These are phyloP conservation scores for Hypoxylon intermedium DNA, from an alignment of 495 filamentous ascomycete genomes.

Conservation along the genomic window DNA sequence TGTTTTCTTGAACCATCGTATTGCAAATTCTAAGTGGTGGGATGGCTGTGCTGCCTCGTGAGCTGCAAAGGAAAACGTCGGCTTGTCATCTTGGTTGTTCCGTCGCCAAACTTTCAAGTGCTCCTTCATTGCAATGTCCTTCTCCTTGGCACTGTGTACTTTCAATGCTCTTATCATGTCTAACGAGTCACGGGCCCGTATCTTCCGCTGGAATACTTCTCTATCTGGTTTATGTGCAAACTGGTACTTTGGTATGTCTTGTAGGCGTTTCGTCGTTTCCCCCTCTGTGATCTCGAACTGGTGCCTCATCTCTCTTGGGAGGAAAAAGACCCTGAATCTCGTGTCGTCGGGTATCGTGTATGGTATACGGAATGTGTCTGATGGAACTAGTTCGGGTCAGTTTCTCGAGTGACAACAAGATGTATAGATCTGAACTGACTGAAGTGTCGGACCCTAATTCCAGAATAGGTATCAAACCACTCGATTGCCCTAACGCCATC, in stretches of 20 bases:
- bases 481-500: slow-evolving; percentile 12
- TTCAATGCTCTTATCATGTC: slow-evolving; percentile 22
- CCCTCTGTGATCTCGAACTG: slow-evolving; percentile 17
- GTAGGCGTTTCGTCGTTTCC: not conserved
- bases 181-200: slow-evolving; percentile 18
- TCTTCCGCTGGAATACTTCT: slow-evolving; percentile 22
- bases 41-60: slow-evolving; percentile 1
- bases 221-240: slow-evolving; percentile 25
- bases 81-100: slow-evolving; percentile 15
- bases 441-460: slow-evolving; percentile 12
- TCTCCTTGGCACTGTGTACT: slow-evolving; percentile 17
- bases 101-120: slow-evolving; percentile 35
- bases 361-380: slow-evolving; percentile 15
- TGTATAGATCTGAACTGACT: not conserved
- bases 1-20: slow-evolving; percentile 35
- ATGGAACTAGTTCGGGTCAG: slow-evolving; percentile 21
- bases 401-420: not conserved
- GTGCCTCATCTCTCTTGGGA: slow-evolving; percentile 21
- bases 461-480: slow-evolving; percentile 8
- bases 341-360: slow-evolving; percentile 29
- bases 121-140: slow-evolving; percentile 16
- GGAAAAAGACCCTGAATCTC: slow-evolving; percentile 14
- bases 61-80: slow-evolving; percentile 35
- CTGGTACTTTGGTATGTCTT: slow-evolving; percentile 16
- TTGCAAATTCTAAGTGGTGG: slow-evolving; percentile 29